Percentiles rank a stretch among this genome's conserved stretches.
Conservation (phyloP, 2,329 filamentous ascomycete genomes). For the Calonectria crousiana region DNA sequence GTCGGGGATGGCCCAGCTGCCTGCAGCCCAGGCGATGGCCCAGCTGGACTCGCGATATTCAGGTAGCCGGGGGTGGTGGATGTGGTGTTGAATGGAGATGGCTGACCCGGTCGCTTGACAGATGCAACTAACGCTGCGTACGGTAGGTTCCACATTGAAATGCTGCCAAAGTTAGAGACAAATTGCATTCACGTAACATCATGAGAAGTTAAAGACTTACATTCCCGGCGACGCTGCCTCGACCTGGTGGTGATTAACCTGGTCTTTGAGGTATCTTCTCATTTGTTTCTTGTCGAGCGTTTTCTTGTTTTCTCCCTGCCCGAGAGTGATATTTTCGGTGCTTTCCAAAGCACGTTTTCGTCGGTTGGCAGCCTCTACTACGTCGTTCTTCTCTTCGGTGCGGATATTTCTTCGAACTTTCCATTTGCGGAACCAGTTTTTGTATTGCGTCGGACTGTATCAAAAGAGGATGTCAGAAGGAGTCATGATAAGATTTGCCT, state of each 20-base stretch:
- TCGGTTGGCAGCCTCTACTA: background rate
- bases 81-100: conserved; percentile 16
- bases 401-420: background rate
- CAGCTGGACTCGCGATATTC: conserved; percentile 16
- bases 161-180: background rate
- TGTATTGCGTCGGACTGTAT: conserved; percentile 14
- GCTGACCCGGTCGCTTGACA: background rate
- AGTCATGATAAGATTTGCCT: too few relatives aligned
- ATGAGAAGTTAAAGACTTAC: background rate
- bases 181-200: background rate
- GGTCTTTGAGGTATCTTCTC: conserved; percentile 3
- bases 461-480: background rate
- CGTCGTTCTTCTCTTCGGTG: background rate
- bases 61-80: conserved; percentile 22
- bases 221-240: conserved; percentile 8
- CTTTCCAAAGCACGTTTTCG: conserved; percentile 8
- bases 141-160: conserved; percentile 23
- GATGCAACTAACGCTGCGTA: conserved; percentile 24
- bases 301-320: background rate
- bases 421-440: conserved; percentile 5
- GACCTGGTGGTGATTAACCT: background rate
- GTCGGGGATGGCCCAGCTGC: conserved; percentile 20
- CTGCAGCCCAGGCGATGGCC: background rate
- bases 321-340: background rate
- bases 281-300: conserved; percentile 6